Evolutionary conservation across 352 stramenopile species (phyloP).

Genomic region (Elongisporangium prolatum): DNA sequence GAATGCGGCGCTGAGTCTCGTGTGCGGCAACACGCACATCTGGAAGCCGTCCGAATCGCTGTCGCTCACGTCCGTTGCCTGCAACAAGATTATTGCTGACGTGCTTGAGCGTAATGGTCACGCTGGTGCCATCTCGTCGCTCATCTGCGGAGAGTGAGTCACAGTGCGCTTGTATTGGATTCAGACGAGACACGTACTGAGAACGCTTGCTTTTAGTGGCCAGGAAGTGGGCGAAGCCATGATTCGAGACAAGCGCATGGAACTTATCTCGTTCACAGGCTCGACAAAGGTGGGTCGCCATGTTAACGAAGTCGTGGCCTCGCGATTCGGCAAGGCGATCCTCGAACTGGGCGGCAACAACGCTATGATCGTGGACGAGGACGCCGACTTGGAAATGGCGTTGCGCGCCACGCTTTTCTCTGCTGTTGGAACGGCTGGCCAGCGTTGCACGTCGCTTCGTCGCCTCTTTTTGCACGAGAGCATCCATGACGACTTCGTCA

Average conservation of each 20-base stretch:
- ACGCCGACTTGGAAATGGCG: conserved; percentile 89
- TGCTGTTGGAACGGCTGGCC: conserved; percentile 88
- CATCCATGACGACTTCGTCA: conserved; percentile 88
- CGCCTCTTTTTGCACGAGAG: conserved; percentile 89
- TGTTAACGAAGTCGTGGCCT: conserved; percentile 85
- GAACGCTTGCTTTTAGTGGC: conserved; percentile 22
- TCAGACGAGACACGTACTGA: not conserved
- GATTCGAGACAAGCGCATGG: conserved; percentile 81
- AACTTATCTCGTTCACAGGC: conserved; percentile 90
- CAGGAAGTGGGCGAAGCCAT: conserved; percentile 83
- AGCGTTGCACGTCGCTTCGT: conserved; percentile 91
- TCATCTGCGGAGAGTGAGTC: conserved; percentile 67
- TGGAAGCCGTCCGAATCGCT: conserved; percentile 91
- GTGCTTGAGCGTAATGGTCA: conserved; percentile 86
- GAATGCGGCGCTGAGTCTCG: conserved; percentile 88
- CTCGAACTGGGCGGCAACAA: conserved; percentile 93
- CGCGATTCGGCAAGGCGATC: conserved; percentile 89
- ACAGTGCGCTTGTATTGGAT: not conserved
- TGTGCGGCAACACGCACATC: conserved; percentile 90
- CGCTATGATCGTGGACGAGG: conserved; percentile 91
- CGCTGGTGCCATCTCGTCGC: conserved; percentile 75
- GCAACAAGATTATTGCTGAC: conserved; percentile 88
- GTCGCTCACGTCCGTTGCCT: conserved; percentile 86
- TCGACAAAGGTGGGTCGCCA: conserved; percentile 85
- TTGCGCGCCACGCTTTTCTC: conserved; percentile 88